Conservation (phyloP, 2,329 filamentous ascomycete genomes). For the Zymoseptoria tritici region DNA sequence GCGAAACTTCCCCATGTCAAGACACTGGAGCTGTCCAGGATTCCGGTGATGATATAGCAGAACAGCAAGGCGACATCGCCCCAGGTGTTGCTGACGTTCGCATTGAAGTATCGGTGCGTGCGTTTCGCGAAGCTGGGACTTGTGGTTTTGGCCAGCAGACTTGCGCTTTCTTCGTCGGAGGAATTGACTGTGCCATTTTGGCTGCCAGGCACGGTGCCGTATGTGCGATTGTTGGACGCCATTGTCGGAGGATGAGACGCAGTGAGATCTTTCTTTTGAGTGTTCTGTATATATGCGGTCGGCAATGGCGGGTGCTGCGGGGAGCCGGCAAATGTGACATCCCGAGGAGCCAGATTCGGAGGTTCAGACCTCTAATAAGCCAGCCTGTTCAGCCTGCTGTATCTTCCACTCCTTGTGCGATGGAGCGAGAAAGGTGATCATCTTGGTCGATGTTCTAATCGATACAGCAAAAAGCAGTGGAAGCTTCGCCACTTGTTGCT, state of each 20-base stretch:
- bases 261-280: background rate
- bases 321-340: background rate
- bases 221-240: background rate
- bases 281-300: background rate
- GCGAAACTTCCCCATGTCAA: slow-evolving; percentile 75
- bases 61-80: slow-evolving; percentile 62
- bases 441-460: too few species aligned
- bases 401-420: too few species aligned
- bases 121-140: slow-evolving; percentile 1
- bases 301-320: background rate
- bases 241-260: background rate
- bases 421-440: too few species aligned
- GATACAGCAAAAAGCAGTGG: too few species aligned
- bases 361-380: too few species aligned
- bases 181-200: background rate
- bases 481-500: too few species aligned
- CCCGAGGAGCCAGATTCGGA: background rate
- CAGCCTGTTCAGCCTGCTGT: too few species aligned
- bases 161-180: background rate
- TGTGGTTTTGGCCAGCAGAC: background rate
- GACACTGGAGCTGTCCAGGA: slow-evolving; percentile 68
- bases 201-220: background rate
- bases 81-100: slow-evolving; percentile 54
- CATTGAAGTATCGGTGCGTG: slow-evolving; percentile 28
- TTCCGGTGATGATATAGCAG: slow-evolving; percentile 69